Percentiles rank a stretch among this genome's conserved stretches.
These are phyloP conservation scores for Colletotrichum sp. DNA, from an alignment of 2,329 filamentous ascomycete genomes.

Conservation along the genomic window DNA sequence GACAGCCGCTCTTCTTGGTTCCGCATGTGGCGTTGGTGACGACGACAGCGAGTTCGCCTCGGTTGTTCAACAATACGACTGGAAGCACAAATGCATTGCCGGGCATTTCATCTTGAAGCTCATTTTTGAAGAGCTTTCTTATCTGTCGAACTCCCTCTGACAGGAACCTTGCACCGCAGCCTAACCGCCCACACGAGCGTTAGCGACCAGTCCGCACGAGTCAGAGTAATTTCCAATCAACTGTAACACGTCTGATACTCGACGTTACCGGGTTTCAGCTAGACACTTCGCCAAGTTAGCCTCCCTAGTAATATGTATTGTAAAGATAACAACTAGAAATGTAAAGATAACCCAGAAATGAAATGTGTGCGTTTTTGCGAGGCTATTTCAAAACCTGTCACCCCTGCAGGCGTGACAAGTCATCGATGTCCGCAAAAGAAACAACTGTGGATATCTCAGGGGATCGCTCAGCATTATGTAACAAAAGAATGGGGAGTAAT, in stretches of 20 bases:
- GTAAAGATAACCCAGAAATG: neutral
- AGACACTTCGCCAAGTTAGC: neutral
- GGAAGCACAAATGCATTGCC: neutral
- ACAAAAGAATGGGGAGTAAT: accelerated
- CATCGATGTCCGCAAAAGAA: neutral
- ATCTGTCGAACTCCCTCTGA: neutral
- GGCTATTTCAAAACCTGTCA: neutral
- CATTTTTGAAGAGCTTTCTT: neutral
- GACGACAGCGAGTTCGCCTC: neutral
- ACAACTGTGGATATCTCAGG: neutral
- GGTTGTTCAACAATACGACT: neutral
- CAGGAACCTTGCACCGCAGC: accelerated
- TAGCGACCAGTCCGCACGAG: neutral
- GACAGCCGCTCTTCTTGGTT: neutral
- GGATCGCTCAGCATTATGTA: neutral
- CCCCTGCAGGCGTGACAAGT: neutral
- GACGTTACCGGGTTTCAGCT: neutral
- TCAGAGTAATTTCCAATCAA: neutral
- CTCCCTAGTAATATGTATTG: neutral
- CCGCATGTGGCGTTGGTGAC: neutral
- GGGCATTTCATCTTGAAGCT: neutral
- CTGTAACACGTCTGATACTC: neutral
- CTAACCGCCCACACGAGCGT: accelerated
- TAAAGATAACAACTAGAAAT: neutral
- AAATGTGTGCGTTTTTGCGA: neutral